Base-by-base conservation (phyloP, 2,329 filamentous ascomycete species). In the Tolypocladium nubicola region DNA sequence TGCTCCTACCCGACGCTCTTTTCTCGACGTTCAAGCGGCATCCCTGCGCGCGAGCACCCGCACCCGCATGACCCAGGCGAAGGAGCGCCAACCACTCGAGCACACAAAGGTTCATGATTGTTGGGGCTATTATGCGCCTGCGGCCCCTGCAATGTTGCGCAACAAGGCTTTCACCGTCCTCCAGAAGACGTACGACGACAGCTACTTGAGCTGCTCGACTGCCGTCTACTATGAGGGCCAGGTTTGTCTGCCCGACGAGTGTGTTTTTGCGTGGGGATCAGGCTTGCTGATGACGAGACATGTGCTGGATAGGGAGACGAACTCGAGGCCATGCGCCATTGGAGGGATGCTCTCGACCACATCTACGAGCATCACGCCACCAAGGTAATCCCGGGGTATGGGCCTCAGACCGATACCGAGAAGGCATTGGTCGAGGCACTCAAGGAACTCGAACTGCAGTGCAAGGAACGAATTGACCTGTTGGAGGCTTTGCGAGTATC, bases 151-250 rank as follows among this genome's bases (percentile, higher is more conserved):
- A 63, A 83, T 83, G 80, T 77, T 79, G 70, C 76, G 75, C 66
- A 80, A 74, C 69, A 79, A 73, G 67, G 73, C 72, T 61, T 80
- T 85, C 68, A 85, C 88, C 73, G 85, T 85, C 61, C 84, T 97
- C 72, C 93, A 97, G 76, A 97, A 96, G 81, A 96, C 91, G 57
- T 97, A 97, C 75, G 93, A 97, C 76, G 91, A 97, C 73, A 92
- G 89, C 73, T 97, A 96, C 75, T 76, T 97, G 65, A 91, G 88
- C 69, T 97, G 92, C 74, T 97, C 92, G 16, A 97, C 92, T 1
- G 93, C 93, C 43, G 89, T 96, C 56, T 97, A 96, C 75, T 97
- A 96, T 72, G 94, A 99, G 76, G 85, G 87, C 70, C 88, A 95
- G 83, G 91, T 95, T 33, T 30, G 57, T 60, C 41, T 21, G 35